Percentiles rank a stretch among this genome's conserved stretches.
phyloP scores from a whole-genome alignment of 176 grass and related monocot species.

The Typha latifolia region DNA sequence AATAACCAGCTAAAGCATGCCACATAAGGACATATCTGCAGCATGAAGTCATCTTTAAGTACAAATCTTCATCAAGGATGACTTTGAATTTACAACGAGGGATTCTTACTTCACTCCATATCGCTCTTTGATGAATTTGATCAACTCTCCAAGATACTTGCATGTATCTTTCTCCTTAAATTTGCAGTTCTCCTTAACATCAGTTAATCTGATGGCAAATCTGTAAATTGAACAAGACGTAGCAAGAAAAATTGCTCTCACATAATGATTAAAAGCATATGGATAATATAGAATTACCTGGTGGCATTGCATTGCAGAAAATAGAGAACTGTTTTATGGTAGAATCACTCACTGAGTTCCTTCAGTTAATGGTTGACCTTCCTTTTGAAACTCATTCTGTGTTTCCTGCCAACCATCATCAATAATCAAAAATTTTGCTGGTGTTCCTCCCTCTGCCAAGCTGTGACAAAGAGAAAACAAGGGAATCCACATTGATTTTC shows the following conservation, averaged over 20 bases:
- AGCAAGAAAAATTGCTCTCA: too few relatives aligned
- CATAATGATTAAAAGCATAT: too few relatives aligned
- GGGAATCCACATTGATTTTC: not conserved
- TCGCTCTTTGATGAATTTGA: conserved; percentile 38
- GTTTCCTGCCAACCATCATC: conserved; percentile 63
- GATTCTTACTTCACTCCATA: conserved; percentile 34
- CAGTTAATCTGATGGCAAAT: conserved; percentile 35
- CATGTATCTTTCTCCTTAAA: conserved; percentile 30
- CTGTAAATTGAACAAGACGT: conserved; percentile 12
- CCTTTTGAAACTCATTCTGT: conserved; percentile 23
- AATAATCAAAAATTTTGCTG: conserved; percentile 45
- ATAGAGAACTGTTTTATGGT: too few relatives aligned
- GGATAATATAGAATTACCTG: too few relatives aligned
- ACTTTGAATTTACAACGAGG: not conserved
- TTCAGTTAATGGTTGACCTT: conserved; percentile 16
- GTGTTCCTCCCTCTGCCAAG: conserved; percentile 27
- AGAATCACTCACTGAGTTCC: conserved; percentile 16
- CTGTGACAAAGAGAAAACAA: conserved; percentile 6
- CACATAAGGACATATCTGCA: conserved; percentile 35
- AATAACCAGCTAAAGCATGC: conserved; percentile 49
- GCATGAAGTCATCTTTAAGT: not conserved
- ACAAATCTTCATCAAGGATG: not conserved
- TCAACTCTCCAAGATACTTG: conserved; percentile 25
- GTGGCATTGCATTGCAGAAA: too few relatives aligned
- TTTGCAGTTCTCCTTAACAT: conserved; percentile 39